Percentiles rank a stretch among this genome's conserved stretches.
Conservation (phyloP, 2,329 filamentous ascomycete genomes). For the Falciphora oryzae region DNA sequence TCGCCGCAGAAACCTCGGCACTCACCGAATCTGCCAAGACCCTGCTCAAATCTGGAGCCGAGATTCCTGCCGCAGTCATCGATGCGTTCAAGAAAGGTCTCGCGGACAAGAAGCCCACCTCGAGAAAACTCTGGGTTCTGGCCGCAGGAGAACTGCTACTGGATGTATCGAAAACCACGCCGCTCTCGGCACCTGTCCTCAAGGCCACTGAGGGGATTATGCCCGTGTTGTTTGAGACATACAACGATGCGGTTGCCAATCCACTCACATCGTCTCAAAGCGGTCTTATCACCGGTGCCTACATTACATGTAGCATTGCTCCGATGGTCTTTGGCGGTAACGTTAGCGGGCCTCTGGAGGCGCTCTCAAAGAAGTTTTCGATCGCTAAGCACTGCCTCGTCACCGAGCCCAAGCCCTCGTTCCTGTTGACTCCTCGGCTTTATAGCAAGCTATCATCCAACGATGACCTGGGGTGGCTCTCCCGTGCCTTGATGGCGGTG, state of each 20-base stretch:
- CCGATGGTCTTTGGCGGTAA: conserved; percentile 48
- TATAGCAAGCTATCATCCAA: conserved; percentile 72
- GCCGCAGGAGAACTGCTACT: conserved; percentile 62
- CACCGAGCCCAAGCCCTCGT: conserved; percentile 76
- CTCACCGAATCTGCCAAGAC: conserved; percentile 60
- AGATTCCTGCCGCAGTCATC: conserved; percentile 59
- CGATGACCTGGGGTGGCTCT: conserved; percentile 74
- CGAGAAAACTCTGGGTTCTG: conserved; percentile 75
- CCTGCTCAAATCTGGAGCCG: conserved; percentile 53
- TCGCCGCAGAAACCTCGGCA: conserved; percentile 68
- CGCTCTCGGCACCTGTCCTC: conserved; percentile 12
- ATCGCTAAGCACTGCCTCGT: conserved; percentile 61
- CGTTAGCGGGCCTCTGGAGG: conserved; percentile 40
- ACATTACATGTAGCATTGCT: conserved; percentile 63
- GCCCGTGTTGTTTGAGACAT: conserved; percentile 58
- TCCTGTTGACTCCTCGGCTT: conserved; percentile 76
- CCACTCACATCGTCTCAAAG: conserved; percentile 73
- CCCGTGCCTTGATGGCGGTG: conserved; percentile 61
- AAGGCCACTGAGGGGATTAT: conserved; percentile 48
- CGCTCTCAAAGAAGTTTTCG: conserved; percentile 54
- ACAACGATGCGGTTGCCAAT: conserved; percentile 74
- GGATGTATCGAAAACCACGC: neutral
- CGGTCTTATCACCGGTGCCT: conserved; percentile 74
- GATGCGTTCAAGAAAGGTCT: conserved; percentile 77
- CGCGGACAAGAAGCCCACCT: conserved; percentile 73